phyloP scores from a whole-genome alignment of 2,329 filamentous ascomycete genomes.

The Pseudogymnoascus sp. region DNA sequence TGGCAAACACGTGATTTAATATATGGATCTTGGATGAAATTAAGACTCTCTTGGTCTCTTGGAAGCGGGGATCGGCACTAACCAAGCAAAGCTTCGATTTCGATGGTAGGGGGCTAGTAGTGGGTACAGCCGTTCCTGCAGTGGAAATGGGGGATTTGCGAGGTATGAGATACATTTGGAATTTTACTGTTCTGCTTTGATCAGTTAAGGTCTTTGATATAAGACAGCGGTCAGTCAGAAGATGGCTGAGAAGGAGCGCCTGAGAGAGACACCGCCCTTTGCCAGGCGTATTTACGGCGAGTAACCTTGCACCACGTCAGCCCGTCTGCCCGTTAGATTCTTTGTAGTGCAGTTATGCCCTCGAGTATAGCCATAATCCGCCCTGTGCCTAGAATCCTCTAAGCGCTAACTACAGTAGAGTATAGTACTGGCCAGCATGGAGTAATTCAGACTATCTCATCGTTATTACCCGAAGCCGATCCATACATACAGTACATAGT shows the following conservation, averaged over 20 bases:
- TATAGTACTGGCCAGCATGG: no score
- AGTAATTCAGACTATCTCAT: no score
- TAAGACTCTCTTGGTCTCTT: background rate
- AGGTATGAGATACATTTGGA: background rate
- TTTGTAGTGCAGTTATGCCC: no score
- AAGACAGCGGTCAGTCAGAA: no score
- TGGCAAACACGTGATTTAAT: background rate
- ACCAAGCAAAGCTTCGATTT: constrained; percentile 1
- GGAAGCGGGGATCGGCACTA: background rate
- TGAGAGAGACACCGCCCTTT: background rate
- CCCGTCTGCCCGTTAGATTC: no score
- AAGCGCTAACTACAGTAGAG: no score
- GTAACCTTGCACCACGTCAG: background rate
- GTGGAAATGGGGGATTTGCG: background rate
- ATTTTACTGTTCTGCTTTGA: background rate
- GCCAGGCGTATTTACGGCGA: background rate
- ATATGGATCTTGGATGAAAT: background rate
- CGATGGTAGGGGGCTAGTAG: background rate
- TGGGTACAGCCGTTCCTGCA: background rate
- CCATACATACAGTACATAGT: no score
- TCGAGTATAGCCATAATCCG: background rate
- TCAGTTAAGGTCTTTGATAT: background rate
- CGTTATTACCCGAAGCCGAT: background rate
- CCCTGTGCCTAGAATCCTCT: background rate
- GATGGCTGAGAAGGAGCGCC: background rate